Evolutionary conservation across 2,329 filamentous ascomycete species (phyloP), one percentile per base, ranked within the genome.

Genomic region (Mariannaea sp.): DNA sequence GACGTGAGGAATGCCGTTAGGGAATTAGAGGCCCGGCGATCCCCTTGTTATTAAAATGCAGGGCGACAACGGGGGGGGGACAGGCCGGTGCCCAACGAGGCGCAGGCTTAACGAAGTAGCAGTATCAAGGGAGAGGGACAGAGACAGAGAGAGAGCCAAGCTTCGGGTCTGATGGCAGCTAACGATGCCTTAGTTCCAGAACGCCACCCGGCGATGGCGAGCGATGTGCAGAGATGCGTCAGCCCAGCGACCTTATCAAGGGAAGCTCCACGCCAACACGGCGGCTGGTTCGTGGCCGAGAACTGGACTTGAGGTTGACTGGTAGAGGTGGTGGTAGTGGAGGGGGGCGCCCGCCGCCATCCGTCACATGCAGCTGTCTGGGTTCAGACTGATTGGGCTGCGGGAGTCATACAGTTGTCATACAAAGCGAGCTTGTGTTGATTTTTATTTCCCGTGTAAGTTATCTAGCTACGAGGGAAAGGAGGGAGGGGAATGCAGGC

Each of bases 281-380:
- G 40, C 41, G 40, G 22, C 5, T 24, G 5, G 22, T 24, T 29
- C n/a, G n/a, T n/a, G n/a, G n/a, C n/a, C n/a, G n/a, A n/a, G n/a
- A n/a, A n/a, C n/a, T n/a, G n/a, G n/a, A n/a, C n/a, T n/a, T n/a
- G n/a, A n/a, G n/a, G n/a, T n/a, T n/a, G n/a, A n/a, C n/a, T n/a
- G n/a, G n/a, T n/a, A n/a, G n/a, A n/a, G n/a, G n/a, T n/a, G n/a
- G 24, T 9, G 4, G 13, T 44, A 26, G 13, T 49, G 33, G 44
- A 49, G 51, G 51, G 46, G 47, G 46, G 47, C 40, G 47, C 14
- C 2, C 9, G 17, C 19, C 13, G 12, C 29, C 13, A n/a, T 7
- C 38, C 50, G 52, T 55, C 52, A 55, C 52, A 55, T 55, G 52
- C 41, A 32, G 35, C 29, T 32, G 29, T 32, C 13, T 32, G 9